A percentile compares a stretch with the other conserved stretches of the same genome.
These are phyloP conservation scores for Tricholoma terreum DNA, from an alignment of 768 basidiomycete species.

Conservation along the genomic window DNA sequence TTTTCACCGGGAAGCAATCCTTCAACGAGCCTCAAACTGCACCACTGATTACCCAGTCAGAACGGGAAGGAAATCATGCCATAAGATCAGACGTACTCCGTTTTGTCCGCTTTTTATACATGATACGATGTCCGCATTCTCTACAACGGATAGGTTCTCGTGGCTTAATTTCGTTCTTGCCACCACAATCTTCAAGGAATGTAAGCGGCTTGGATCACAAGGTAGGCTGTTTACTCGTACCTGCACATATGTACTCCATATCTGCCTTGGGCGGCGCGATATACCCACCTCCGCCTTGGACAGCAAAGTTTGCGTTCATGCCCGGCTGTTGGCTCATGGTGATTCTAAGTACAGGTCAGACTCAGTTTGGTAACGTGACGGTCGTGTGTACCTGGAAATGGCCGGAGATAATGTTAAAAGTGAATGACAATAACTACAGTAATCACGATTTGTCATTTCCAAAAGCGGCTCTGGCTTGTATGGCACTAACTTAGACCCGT, in stretches of 20 bases:
- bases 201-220: conserved; percentile 9
- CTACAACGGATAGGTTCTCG: conserved; percentile 93
- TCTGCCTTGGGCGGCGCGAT: conserved; percentile 47
- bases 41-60: conserved; percentile 50
- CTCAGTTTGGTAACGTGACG: too few species aligned
- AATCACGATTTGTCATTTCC: too few species aligned
- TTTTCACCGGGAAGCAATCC: too few species aligned
- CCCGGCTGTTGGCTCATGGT: conserved; percentile 25
- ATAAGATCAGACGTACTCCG: conserved; percentile 63
- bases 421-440: too few species aligned
- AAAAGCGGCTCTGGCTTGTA: too few species aligned
- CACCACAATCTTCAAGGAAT: conserved; percentile 71
- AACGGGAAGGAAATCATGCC: conserved; percentile 1
- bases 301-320: conserved; percentile 15
- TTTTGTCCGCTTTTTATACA: conserved; percentile 97
- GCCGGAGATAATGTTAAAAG: too few species aligned
- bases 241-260: conserved; percentile 88
- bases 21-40: conserved; percentile 79
- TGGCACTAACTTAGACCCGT: too few species aligned
- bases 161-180: conserved; percentile 86
- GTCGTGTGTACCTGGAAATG: too few species aligned
- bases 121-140: conserved; percentile 96
- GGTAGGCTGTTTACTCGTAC: conserved; percentile 35
- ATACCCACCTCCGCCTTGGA: conserved; percentile 22
- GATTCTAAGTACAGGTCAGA: conserved; percentile 15